Conservation (phyloP, 192 early-diverging fungal species). For the Endogone sp. region DNA sequence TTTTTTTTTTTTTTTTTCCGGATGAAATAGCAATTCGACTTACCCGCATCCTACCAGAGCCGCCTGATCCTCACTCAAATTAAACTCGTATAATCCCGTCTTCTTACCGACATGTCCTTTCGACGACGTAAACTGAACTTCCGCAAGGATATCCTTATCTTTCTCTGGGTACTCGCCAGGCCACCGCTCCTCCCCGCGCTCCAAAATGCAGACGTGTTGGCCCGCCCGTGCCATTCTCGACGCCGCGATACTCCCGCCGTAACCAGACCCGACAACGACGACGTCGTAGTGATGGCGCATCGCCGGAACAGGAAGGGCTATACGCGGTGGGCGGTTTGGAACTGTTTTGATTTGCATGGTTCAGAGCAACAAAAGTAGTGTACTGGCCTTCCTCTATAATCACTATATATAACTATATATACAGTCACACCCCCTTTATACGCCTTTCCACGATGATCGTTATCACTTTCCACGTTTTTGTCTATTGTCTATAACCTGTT, state of each 20-base stretch:
- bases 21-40: background rate
- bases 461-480: too few relatives aligned
- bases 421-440: too few relatives aligned
- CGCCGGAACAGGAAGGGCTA: too few relatives aligned
- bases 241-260: conserved; percentile 40
- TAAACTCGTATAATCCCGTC: background rate
- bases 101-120: background rate
- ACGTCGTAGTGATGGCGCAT: conserved; percentile 28
- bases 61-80: background rate
- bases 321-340: too few relatives aligned
- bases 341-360: too few relatives aligned
- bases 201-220: conserved; percentile 36
- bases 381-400: too few relatives aligned
- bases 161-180: conserved; percentile 41
- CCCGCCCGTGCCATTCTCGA: conserved; percentile 38
- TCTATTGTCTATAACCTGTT: too few relatives aligned
- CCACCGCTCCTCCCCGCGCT: conserved; percentile 41
- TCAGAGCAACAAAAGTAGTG: too few relatives aligned
- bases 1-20: too few relatives aligned
- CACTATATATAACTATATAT: too few relatives aligned
- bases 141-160: conserved; percentile 18
- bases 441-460: too few relatives aligned
- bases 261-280: conserved; percentile 40
- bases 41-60: background rate
- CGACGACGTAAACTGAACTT: conserved; percentile 27